These are phyloP conservation scores for Vitis rupestris DNA, from an alignment of 164 flowering plant genomes.

Conservation along the genomic window DNA sequence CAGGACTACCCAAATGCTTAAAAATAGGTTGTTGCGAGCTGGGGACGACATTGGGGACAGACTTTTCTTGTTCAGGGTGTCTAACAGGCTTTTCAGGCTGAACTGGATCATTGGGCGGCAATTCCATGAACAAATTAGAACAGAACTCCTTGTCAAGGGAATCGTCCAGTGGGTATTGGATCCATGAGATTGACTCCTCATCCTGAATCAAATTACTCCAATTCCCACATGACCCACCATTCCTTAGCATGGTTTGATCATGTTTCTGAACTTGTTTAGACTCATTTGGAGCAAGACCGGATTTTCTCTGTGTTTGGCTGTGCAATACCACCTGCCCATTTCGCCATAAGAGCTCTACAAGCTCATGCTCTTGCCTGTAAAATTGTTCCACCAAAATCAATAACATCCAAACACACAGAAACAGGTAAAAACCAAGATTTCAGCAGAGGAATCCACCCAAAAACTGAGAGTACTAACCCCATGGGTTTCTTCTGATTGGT, in stretches of 20 bases:
- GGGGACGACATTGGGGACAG: slow-evolving; percentile 1
- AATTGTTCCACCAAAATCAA: background rate
- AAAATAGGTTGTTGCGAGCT: slow-evolving; percentile 16
- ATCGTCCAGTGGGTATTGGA: slow-evolving; percentile 49
- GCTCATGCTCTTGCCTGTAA: slow-evolving; percentile 46
- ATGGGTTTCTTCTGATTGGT: slow-evolving; percentile 33
- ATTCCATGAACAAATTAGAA: slow-evolving; percentile 39
- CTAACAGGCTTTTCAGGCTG: slow-evolving; percentile 23
- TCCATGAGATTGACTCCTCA: slow-evolving; percentile 56
- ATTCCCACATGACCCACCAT: slow-evolving; percentile 25
- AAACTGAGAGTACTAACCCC: slow-evolving; percentile 32
- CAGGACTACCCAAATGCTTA: slow-evolving; percentile 15
- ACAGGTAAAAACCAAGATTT: background rate
- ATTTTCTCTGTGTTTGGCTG: slow-evolving; percentile 48
- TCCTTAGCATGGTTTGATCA: slow-evolving; percentile 21
- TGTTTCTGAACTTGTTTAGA: slow-evolving; percentile 29
- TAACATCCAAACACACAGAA: background rate
- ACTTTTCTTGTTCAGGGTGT: slow-evolving; percentile 16
- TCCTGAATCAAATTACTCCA: slow-evolving; percentile 38
- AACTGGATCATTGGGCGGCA: slow-evolving; percentile 27
- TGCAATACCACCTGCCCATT: slow-evolving; percentile 67
- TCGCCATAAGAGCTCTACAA: slow-evolving; percentile 63
- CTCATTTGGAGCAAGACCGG: slow-evolving; percentile 21
- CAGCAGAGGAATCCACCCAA: background rate
- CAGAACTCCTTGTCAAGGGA: slow-evolving; percentile 50